These are phyloP conservation scores for Dissoconium aciculare DNA, from an alignment of 2,329 filamentous ascomycete species.

Conservation along the genomic window DNA sequence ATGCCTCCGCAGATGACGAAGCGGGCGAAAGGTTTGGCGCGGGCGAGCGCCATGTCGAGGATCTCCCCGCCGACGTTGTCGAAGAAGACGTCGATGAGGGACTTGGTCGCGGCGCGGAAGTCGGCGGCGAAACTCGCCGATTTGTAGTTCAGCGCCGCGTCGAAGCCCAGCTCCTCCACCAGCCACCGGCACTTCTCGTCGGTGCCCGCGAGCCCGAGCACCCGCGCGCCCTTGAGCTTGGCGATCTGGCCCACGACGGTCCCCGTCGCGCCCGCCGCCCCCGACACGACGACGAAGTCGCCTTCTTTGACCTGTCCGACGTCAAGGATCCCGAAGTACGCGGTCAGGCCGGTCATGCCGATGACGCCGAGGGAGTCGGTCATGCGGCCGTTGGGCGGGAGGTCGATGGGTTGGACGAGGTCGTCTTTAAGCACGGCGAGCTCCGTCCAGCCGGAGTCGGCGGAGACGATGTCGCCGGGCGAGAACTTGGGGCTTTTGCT, in stretches of 20 bases:
- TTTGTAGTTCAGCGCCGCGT: constrained; percentile 57
- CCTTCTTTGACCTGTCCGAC: constrained; percentile 53
- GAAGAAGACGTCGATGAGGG: constrained; percentile 46
- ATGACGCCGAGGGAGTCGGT: constrained; percentile 19
- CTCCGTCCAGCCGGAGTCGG: constrained; percentile 27
- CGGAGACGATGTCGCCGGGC: constrained; percentile 25
- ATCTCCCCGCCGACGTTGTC: constrained; percentile 61
- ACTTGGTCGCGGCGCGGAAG: constrained; percentile 44
- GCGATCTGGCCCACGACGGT: constrained; percentile 65
- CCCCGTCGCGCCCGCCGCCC: constrained; percentile 64
- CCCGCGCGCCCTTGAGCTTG: constrained; percentile 51
- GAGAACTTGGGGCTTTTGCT: constrained; percentile 19
- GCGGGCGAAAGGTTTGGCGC: constrained; percentile 45
- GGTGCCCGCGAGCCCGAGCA: constrained; percentile 51
- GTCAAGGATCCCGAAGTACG: constrained; percentile 58
- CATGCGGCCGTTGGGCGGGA: constrained; percentile 13
- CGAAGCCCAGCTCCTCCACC: constrained; percentile 48
- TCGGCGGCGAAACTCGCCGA: constrained; percentile 43
- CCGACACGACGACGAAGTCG: constrained; percentile 63
- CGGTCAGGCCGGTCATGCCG: constrained; percentile 57
- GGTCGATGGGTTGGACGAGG: constrained; percentile 13
- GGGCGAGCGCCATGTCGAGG: constrained; percentile 46
- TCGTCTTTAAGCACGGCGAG: constrained; percentile 23
- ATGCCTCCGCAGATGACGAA: constrained; percentile 59
- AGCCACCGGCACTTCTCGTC: constrained; percentile 55